Base-by-base conservation (phyloP, 2,329 filamentous ascomycete genomes). In the Fragosphaeria purpurea region DNA sequence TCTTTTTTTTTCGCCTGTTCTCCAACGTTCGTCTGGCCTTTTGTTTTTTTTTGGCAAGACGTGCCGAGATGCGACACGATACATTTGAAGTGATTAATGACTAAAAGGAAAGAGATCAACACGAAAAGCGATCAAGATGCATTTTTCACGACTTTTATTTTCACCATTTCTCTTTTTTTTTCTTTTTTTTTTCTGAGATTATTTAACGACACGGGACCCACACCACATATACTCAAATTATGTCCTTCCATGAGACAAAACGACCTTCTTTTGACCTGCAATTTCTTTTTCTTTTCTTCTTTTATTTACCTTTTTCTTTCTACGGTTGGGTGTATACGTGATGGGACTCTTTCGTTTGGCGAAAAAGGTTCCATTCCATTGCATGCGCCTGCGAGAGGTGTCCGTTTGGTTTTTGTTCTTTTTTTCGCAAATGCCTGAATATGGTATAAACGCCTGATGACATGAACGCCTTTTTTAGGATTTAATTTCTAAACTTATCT, bases 401-500 rank as follows among this genome's bases (percentile, higher is more conserved):
- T n/a, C 22, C n/a, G 31, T 41, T 44, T 38, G 6, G 31, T 35
- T 46, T 40, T 11, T 40, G 39, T 45, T 47, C 38, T 44, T 38
- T 50, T 37, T 47, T 46, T 45, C 44, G 41, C 46, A 55, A 53
- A 55, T 54, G 55, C 55, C 56, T 50, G 48, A 51, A 56, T 35
- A 56, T 48, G 56, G 56, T 57, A 50, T 56, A 57, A 52, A 52
- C 55, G 54, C 35, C 43, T 58, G 51, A 58, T 57, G 57, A 58
- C 51, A 35, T 55, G 50, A 58, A 54, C 55, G 52, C 48, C 52
- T 50, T 45, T 57, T 53, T 55, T 57, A 57, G 55, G 57, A 56
- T 56, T 56, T 55, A 55, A 58, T 53, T 53, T 55, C 46, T 54
- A 54, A 55, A 56, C 44, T 50, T 46, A 47, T 52, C 50, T 50